Evolutionary conservation across 441 rosid species (phyloP), one percentile per base, ranked within the genome.

Genomic region (Raphanus hybrid): DNA sequence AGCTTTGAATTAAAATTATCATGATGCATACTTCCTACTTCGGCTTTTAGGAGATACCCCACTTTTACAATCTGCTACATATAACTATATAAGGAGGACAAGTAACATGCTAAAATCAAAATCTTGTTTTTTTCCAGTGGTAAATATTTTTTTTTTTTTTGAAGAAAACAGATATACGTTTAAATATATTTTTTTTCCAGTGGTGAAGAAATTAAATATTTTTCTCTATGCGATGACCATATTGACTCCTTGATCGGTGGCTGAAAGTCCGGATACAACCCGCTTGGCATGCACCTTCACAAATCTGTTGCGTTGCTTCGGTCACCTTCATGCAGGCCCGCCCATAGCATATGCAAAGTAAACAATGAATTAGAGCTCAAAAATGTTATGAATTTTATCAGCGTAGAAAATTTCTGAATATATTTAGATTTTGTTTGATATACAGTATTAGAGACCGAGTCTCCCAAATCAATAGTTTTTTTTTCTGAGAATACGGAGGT

Each of bases 241-340:
- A 74, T 79, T 71, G 10, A 11, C 63, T 10, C 58, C 75, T 55
- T 69, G 75, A 74, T 74, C 78, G 2, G 63, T 18, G 5, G 57
- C 14, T n/a, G 80, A 71, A 80, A 75, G 78, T 14, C 75, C 69
- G 1, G 2, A 37, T 0, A 71, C 86, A 79, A n/a, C 80, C 80
- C 1, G 5, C 10, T 15, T 32, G 9, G 27, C 84, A 84, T 20
- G 84, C 83, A 6, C 1, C 0, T 0, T 70, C 69, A 63, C 86
- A 76, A 14, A 11, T 0, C 1, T 55, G 75, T 35, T n/a, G 34
- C 3, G 80, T 63, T 0, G 80, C 79, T 3, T 67, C 73, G 1
- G 32, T 64, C 43, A 84, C 70, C 66, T 67, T 78, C 82, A 41
- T 3, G 48, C 48, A 41, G 4, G 48, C n/a, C 48, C n/a, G 48